Percentiles rank a stretch among this genome's conserved stretches.
These are phyloP conservation scores for Nitzschia palea DNA, from an alignment of 108 stramenopile genomes.

Conservation along the genomic window DNA sequence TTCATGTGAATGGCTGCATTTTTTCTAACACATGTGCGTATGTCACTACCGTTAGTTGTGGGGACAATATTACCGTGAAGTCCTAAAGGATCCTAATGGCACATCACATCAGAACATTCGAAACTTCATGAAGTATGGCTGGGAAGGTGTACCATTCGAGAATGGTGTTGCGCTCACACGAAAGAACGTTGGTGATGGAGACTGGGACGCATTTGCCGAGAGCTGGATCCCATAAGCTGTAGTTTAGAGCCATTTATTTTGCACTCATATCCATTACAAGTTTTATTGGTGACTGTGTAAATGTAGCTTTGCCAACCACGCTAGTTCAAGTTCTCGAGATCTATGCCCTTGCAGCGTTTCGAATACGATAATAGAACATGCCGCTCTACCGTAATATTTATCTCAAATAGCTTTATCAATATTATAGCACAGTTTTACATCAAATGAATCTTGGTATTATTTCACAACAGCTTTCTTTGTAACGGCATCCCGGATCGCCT, in stretches of 20 bases:
- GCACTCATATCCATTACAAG: too few relatives aligned
- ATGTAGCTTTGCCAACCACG: too few relatives aligned
- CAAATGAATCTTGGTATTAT: not conserved
- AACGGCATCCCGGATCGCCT: constrained; percentile 65
- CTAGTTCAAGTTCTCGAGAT: too few relatives aligned
- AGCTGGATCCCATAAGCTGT: constrained; percentile 20
- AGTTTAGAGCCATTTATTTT: too few relatives aligned
- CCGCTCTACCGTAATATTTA: too few relatives aligned
- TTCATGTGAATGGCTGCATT: too few relatives aligned
- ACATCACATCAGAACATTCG: constrained; percentile 82
- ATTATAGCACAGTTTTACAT: too few relatives aligned
- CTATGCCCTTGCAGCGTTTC: too few relatives aligned
- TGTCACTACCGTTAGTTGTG: constrained; percentile 59
- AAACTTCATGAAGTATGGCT: constrained; percentile 81
- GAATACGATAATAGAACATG: too few relatives aligned
- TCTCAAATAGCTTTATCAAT: too few relatives aligned
- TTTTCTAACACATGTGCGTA: too few relatives aligned
- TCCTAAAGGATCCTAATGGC: constrained; percentile 73
- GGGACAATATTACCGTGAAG: constrained; percentile 89
- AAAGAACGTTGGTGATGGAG: constrained; percentile 69
- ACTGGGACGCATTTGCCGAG: constrained; percentile 66
- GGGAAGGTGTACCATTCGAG: constrained; percentile 85
- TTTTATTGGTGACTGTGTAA: too few relatives aligned
- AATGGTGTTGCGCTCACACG: constrained; percentile 86
- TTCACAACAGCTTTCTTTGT: not conserved